Base-by-base conservation (phyloP, 495 filamentous ascomycete genomes). In the Neurospora sublineolata region DNA sequence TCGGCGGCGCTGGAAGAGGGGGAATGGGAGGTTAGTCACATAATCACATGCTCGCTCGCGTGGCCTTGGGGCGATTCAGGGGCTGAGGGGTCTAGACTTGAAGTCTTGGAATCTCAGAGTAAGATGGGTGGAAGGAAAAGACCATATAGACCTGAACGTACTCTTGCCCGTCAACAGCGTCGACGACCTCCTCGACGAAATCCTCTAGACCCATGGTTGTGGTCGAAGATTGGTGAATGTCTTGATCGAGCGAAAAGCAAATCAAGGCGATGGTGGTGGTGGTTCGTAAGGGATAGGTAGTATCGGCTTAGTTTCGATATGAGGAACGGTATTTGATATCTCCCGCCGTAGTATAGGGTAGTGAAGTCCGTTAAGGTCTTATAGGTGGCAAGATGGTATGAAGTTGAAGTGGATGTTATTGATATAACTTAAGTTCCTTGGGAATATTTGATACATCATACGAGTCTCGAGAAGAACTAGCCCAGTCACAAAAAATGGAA, bases 101-200 rank as follows among this genome's bases (percentile, higher is more conserved):
- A 10, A 10, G 20, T 23, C 20, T 46, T 3, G 8, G n/a, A n/a
- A n/a, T n/a, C n/a, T n/a, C n/a, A n/a, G n/a, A n/a, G n/a, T n/a
- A n/a, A n/a, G n/a, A n/a, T n/a, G n/a, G n/a, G n/a, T n/a, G n/a
- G n/a, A n/a, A 40, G 39, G 39, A 40, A 14, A 16, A 40, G 4
- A 14, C 11, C 12, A 39, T 11, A 37, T 11, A 10, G 1, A 6
- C 16, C 1, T 9, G 16, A n/a, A 74, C 74, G 18, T 73, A 78
- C 77, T 73, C 70, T 23, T 77, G 75, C 37, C 77, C 74, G 27
- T 75, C 76, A 46, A 76, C 70, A 33, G 72, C 73, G 68, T 77
- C 60, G 73, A 78, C 76, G 37, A 78, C 68, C 58, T 79, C 72
- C 70, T 81, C 71, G 69, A 77, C 37, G 8, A 72, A 70, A 37